Conservation (phyloP, 1,139 yeast genomes). For the Pichia sp. region DNA sequence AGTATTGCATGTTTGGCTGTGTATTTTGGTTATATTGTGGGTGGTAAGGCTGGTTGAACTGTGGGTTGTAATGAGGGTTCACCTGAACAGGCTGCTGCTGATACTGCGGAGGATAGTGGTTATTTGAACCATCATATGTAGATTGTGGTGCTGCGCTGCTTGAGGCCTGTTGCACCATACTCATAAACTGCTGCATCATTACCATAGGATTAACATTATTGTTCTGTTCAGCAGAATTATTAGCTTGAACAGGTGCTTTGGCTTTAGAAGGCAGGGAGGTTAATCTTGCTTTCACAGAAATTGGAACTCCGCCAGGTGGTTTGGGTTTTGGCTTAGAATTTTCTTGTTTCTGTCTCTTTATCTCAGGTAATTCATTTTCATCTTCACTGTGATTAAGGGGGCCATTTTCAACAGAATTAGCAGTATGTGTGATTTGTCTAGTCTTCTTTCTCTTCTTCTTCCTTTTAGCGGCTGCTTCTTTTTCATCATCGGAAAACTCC, state of each 20-base stretch:
- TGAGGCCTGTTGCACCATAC: constrained; percentile 17
- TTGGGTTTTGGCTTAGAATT: background rate
- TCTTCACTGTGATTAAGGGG: constrained; percentile 22
- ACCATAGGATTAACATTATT: constrained; percentile 10
- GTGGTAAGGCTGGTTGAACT: constrained; percentile 6
- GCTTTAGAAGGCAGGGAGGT: constrained; percentile 25
- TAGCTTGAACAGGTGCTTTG: background rate
- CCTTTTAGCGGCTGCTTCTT: constrained; percentile 61
- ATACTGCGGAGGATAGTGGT: constrained; percentile 9
- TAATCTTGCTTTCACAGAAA: constrained; percentile 26
- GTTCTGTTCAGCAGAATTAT: background rate
- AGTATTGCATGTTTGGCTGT: background rate
- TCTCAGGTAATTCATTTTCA: constrained; percentile 11
- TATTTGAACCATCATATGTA: no score
- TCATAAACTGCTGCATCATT: constrained; percentile 19
- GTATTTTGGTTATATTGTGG: constrained; percentile 1
- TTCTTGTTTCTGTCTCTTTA: constrained; percentile 13
- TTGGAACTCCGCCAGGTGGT: constrained; percentile 2
- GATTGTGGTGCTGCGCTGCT: constrained; percentile 17
- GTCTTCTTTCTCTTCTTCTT: constrained; percentile 51
- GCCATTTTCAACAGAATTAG: background rate
- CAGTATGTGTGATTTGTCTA: constrained; percentile 18
- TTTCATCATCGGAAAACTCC: constrained; percentile 92
- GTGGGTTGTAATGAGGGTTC: constrained; percentile 15
- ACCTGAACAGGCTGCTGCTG: background rate